Conservation (phyloP, 371 early-diverging fungal species). For the Ordospora pajunii region DNA sequence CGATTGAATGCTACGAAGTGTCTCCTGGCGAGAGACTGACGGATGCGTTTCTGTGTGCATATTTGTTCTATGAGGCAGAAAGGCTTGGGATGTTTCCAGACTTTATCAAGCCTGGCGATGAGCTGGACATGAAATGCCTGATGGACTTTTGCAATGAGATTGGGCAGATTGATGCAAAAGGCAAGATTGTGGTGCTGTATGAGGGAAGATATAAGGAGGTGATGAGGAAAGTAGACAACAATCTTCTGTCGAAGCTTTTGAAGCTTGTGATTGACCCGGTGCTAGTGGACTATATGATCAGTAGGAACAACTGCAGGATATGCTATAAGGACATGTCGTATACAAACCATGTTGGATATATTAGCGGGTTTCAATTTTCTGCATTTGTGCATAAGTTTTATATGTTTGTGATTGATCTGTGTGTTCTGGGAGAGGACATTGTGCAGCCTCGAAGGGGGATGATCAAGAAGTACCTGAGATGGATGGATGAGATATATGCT, state of each 20-base stretch:
- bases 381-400: conserved; percentile 93
- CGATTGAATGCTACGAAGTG: conserved; percentile 86
- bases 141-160: conserved; percentile 95
- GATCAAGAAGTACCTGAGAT: background rate
- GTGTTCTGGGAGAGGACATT: conserved; percentile 78
- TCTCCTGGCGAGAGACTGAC: conserved; percentile 93
- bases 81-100: conserved; percentile 78
- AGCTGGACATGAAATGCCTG: conserved; percentile 82
- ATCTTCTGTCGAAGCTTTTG: conserved; percentile 80
- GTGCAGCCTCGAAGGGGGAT: background rate
- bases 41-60: conserved; percentile 93
- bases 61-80: conserved; percentile 90
- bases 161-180: conserved; percentile 83
- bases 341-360: conserved; percentile 84
- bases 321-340: conserved; percentile 96
- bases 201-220: conserved; percentile 78
- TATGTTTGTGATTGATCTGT: conserved; percentile 81
- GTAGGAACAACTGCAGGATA: conserved; percentile 86
- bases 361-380: conserved; percentile 91
- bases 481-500: background rate
- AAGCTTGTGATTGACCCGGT: conserved; percentile 89
- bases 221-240: conserved; percentile 89
- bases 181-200: conserved; percentile 74
- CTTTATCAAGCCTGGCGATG: conserved; percentile 93
- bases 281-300: conserved; percentile 92